Evolutionary conservation across 1,139 yeast species (phyloP).

Genomic region (Yamadazyma buinensis): DNA sequence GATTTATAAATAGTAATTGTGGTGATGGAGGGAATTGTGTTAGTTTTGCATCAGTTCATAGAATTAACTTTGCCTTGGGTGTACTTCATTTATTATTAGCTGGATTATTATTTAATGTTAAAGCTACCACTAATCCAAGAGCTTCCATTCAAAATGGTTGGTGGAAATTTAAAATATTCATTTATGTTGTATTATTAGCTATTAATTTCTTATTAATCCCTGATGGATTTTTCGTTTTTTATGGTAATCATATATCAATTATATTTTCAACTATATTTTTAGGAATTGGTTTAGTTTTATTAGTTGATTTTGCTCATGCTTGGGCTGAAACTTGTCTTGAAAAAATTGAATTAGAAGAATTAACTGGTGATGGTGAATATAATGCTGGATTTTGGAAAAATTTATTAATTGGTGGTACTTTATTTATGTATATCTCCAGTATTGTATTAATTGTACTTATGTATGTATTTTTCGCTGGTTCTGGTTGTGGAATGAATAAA

Average conservation of each 20-base stretch:
- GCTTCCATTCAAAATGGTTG: conserved; percentile 84
- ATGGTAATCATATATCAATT: conserved; percentile 90
- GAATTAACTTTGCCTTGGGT: conserved; percentile 88
- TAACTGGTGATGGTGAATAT: conserved; percentile 50
- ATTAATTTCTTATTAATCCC: conserved; percentile 73
- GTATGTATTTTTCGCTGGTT: conserved; percentile 78
- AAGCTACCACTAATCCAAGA: conserved; percentile 74
- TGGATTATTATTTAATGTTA: conserved; percentile 63
- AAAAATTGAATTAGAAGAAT: conserved; percentile 83
- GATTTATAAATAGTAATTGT: conserved; percentile 55
- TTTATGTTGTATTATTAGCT: conserved; percentile 56
- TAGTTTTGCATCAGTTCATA: conserved; percentile 89
- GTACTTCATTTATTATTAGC: conserved; percentile 73
- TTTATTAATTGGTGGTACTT: conserved; percentile 80
- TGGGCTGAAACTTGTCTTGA: conserved; percentile 98
- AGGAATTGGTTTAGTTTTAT: conserved; percentile 80
- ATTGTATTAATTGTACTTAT: conserved; percentile 69
- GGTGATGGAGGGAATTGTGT: conserved; percentile 81
- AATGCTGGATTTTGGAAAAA: conserved; percentile 69
- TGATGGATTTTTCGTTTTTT: conserved; percentile 78
- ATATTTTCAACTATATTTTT: conserved; percentile 80
- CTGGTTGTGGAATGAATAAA: conserved; percentile 89
- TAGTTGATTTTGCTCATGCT: conserved; percentile 97
- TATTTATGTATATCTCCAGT: conserved; percentile 75
- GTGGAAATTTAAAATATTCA: conserved; percentile 76